phyloP scores from a whole-genome alignment of 345 rosid genomes.

The Viola odorata region DNA sequence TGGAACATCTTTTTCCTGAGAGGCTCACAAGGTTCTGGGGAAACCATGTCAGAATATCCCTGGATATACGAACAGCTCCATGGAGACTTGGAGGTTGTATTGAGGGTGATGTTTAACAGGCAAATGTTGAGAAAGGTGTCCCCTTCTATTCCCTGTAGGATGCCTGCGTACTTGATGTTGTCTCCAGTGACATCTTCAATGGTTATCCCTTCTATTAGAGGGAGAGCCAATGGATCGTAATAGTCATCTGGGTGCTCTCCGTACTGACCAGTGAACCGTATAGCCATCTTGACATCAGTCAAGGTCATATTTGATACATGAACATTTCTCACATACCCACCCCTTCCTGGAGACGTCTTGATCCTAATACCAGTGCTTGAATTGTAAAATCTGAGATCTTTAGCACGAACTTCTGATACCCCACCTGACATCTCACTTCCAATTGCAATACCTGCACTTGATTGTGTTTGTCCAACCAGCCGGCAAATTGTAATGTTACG shows the following conservation, averaged over 20 bases:
- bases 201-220: constrained; percentile 59
- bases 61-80: constrained; percentile 77
- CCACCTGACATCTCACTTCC: constrained; percentile 99
- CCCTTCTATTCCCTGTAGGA: constrained; percentile 79
- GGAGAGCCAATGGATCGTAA: constrained; percentile 69
- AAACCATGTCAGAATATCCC: constrained; percentile 73
- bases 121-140: constrained; percentile 64
- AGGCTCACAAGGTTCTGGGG: constrained; percentile 66
- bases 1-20: constrained; percentile 57
- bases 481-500: constrained; percentile 62
- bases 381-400: constrained; percentile 51
- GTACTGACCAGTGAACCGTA: constrained; percentile 61
- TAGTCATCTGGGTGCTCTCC: constrained; percentile 88
- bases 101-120: constrained; percentile 56
- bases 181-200: constrained; percentile 65
- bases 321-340: constrained; percentile 84
- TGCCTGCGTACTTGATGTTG: constrained; percentile 60
- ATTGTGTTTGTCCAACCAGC: constrained; percentile 59
- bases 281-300: constrained; percentile 50
- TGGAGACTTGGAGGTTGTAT: constrained; percentile 39
- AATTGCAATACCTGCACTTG: constrained; percentile 76
- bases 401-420: constrained; percentile 68
- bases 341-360: constrained; percentile 89
- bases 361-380: constrained; percentile 63
- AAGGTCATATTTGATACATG: constrained; percentile 55